These are phyloP conservation scores for Cupressus sempervirens DNA, from an alignment of 75 land plant genomes.

Conservation along the genomic window DNA sequence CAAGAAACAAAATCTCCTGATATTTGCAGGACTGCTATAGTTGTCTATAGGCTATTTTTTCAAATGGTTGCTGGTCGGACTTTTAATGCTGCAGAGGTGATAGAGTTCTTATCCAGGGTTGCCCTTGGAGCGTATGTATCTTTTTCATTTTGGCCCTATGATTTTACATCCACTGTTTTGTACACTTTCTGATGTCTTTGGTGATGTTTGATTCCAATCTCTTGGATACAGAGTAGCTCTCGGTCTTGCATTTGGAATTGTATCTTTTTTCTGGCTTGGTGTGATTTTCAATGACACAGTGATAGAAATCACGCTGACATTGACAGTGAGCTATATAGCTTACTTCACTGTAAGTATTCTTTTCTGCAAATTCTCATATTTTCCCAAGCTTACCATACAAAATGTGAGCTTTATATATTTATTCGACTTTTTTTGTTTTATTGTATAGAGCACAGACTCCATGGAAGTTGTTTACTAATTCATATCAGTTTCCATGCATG, in stretches of 20 bases:
- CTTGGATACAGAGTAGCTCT: slow-evolving; percentile 71
- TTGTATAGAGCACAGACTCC: not conserved
- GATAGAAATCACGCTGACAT: slow-evolving; percentile 87
- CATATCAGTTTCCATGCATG: not conserved
- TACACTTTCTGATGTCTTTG: slow-evolving; percentile 1
- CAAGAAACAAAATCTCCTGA: not conserved
- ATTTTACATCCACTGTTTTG: not conserved
- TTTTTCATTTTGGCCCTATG: not conserved
- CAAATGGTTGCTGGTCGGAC: slow-evolving; percentile 71
- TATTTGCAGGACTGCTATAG: slow-evolving; percentile 90
- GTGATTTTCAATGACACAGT: slow-evolving; percentile 95
- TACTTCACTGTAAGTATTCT: slow-evolving; percentile 77
- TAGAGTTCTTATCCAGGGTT: slow-evolving; percentile 64
- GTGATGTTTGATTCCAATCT: slow-evolving; percentile 9
- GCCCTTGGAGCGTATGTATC: slow-evolving; percentile 90
- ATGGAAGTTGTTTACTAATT: not conserved
- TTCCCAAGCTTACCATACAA: not conserved
- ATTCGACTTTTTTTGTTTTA: not conserved
- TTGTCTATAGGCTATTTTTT: slow-evolving; percentile 80
- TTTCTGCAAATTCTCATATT: not conserved
- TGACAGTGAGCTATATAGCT: slow-evolving; percentile 96
- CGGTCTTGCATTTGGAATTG: slow-evolving; percentile 82
- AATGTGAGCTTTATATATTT: not conserved
- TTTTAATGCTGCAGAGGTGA: slow-evolving; percentile 56
- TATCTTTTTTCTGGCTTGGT: slow-evolving; percentile 83